Evolutionary conservation across 192 early-diverging fungal genomes (phyloP).

Genomic region (Dimargaris verticillata): DNA sequence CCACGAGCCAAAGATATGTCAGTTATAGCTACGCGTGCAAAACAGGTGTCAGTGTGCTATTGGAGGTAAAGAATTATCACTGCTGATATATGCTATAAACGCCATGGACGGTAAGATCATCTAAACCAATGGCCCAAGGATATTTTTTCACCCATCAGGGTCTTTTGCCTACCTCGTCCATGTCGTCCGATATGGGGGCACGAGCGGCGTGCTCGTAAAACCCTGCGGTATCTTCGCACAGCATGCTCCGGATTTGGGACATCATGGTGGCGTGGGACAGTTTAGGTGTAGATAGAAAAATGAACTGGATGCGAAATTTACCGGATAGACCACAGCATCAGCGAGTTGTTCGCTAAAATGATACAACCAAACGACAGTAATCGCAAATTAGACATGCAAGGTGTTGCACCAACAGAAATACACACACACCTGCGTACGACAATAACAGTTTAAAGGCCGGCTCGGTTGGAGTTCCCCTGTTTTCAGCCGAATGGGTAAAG

Average conservation of each 20-base stretch:
- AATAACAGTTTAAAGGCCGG: too few species aligned
- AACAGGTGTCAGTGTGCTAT: not conserved
- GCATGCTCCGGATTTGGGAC: not conserved
- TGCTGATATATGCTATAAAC: not conserved
- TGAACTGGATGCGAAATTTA: too few species aligned
- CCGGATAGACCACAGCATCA: too few species aligned
- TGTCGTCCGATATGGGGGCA: not conserved
- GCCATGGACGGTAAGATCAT: not conserved
- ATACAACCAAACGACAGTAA: too few species aligned
- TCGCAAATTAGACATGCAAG: too few species aligned
- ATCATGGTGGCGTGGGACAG: too few species aligned
- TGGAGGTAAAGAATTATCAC: not conserved
- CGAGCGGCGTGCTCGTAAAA: not conserved
- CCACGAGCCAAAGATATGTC: not conserved
- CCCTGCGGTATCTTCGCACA: constrained; percentile 1
- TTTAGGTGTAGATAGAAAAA: too few species aligned
- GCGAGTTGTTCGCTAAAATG: too few species aligned
- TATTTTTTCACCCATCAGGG: not conserved
- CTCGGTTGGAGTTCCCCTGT: too few species aligned
- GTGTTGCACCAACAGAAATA: too few species aligned
- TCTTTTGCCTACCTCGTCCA: constrained; percentile 1
- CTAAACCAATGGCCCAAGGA: not conserved
- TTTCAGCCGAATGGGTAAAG: too few species aligned
- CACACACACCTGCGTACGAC: too few species aligned
- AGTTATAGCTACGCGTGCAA: not conserved